Base-by-base conservation (phyloP, 2,329 filamentous ascomycete species). In the Chaetomiaceae sp. region DNA sequence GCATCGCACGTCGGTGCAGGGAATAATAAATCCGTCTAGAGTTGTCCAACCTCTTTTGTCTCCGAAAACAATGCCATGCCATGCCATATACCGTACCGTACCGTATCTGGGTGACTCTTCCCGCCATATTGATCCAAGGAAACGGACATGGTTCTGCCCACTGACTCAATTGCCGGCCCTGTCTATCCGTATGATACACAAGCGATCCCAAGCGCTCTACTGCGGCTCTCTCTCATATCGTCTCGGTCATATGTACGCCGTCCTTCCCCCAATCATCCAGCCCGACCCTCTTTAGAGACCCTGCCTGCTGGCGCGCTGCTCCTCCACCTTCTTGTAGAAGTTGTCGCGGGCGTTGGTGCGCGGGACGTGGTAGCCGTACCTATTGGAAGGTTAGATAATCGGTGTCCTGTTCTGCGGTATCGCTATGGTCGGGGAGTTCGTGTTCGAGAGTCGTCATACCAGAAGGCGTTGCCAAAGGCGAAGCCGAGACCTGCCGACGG, bases 281-380 rank as follows among this genome's bases (percentile, higher is more conserved):
- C 20, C 19, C 16, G 4, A 17, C 19, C 6, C 14, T 2, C 25
- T 53, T 53, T 56, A 60, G 17, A 35, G 50, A 16, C 46, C 53
- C 16, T 50, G 51, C 58, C 56, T 65, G 7, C 66, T 69, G 50
- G 76, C 76, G 53, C 78, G 77, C 68, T 80, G 68, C 61, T 74
- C 72, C 72, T 82, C 79, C 55, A 81, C 69, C 69, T 79, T 73
- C 68, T 68, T 67, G 73, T 82, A 82, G 75, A 73, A 75, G 67
- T 69, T 69, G 69, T 83, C 79, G 65, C 79, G 79, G 58, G 72
- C 73, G 63, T 74, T 66, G 63, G 76, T 81, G 67, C 79, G 78
- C 60, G 79, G 79, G 63, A 81, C 70, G 71, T 83, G 79, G 72
- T 66, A 83, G 66, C 79, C 79, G 73, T 82, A 79, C 79, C 79